Evolutionary conservation across 2,329 filamentous ascomycete species (phyloP).

Genomic region (Nemania serpens): DNA sequence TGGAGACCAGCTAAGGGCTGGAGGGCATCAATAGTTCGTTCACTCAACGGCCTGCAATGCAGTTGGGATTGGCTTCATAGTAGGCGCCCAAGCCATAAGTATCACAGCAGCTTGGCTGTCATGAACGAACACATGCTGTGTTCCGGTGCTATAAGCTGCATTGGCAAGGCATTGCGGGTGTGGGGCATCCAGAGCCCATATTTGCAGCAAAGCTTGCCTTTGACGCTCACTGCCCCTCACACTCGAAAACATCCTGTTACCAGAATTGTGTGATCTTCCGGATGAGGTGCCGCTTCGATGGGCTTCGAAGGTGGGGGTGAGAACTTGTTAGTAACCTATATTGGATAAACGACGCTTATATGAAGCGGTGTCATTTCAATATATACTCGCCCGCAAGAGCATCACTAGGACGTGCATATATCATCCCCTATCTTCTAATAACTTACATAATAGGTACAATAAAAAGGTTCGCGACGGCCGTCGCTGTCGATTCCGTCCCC

Average conservation of each 20-base stretch:
- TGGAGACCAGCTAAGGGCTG: neutral
- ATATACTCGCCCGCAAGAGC: neutral
- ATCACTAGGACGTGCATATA: neutral
- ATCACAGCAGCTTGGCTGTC: neutral
- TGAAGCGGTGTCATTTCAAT: neutral
- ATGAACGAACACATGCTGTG: constrained; percentile 7
- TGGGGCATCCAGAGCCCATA: neutral
- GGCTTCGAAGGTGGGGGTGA: constrained; percentile 2
- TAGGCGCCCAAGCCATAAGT: neutral
- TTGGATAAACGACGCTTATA: constrained; percentile 21
- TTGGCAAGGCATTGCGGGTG: neutral
- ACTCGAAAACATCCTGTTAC: constrained; percentile 5
- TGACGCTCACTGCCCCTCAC: neutral
- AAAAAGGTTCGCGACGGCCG: constrained; percentile 13
- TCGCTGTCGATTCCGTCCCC: constrained; percentile 2
- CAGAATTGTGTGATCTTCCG: constrained; percentile 25
- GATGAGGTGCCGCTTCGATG: constrained; percentile 19
- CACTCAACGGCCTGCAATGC: neutral
- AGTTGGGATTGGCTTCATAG: neutral
- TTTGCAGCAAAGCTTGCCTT: neutral
- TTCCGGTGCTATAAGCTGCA: neutral
- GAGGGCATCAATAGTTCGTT: neutral
- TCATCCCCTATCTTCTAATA: neutral
- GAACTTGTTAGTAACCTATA: constrained; percentile 18
- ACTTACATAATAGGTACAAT: neutral